Base-by-base conservation (phyloP, 306 rosid genomes). In the Cicer judaicum region DNA sequence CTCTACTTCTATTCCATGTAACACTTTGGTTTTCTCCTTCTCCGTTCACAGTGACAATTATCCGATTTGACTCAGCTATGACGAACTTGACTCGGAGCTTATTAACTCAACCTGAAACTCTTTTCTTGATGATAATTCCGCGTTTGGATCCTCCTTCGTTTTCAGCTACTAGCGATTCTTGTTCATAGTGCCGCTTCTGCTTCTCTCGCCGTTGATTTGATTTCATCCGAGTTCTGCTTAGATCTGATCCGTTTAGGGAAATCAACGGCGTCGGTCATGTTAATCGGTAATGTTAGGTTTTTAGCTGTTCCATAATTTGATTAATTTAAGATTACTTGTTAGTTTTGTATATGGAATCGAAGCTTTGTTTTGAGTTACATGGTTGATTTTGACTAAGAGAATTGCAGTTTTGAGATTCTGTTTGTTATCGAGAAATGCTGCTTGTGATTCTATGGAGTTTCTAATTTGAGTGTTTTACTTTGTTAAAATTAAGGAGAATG, bases 201-300 rank as follows among this genome's bases (percentile, higher is more conserved):
- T 41, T 68, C 70, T 78, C 84, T 81, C 69, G 83, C 79, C 72
- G 80, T 29, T 29, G 36, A 29, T 29, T 75, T 83, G 84, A 49
- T 84, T 86, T 76, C 70, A 62, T 76, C 83, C 12, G 38, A 53
- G 67, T 83, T 70, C 68, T 47, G 24, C 63, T 3, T 69, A 88
- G 95, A 89, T 92, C 93, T 89, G 89, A 81, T 63, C 75, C 78
- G 44, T 54, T 44, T 18, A 34, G 4, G 63, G 81, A 74, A 44
- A 78, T 81, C 82, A 79, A 78, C 77, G 84, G 76, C 76, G 86
- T 79, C 72, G 80, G 82, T 75, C 86, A 92, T 89, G 97, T 79
- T 82, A 29, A 44, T 74, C 14, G 89, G 88, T 87, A 80, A 64
- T 83, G 52, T 10, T 8, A 34, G 19, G 41, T 36, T 53, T 72